A percentile compares a stretch with the other conserved stretches of the same genome.
Evolutionary conservation across 192 early-diverging fungal species (phyloP).

Genomic region (Piromyces finnis): DNA sequence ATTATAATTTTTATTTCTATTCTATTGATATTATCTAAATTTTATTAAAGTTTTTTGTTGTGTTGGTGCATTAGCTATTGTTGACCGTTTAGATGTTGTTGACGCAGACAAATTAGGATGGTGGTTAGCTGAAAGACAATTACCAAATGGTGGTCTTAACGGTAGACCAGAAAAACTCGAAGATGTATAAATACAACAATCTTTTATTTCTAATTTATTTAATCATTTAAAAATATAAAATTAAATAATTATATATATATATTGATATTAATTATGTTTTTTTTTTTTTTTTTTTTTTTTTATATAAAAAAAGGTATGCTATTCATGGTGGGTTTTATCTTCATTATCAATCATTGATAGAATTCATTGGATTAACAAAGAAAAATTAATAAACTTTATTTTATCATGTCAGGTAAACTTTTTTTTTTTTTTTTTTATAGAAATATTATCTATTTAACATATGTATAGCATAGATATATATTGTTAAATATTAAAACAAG

Average conservation of each 20-base stretch:
- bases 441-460: too few relatives aligned
- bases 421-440: too few relatives aligned
- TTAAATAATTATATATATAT: too few relatives aligned
- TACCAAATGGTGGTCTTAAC: slow-evolving; percentile 81
- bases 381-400: slow-evolving; percentile 61
- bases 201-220: too few relatives aligned
- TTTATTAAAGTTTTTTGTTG: slow-evolving; percentile 59
- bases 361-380: slow-evolving; percentile 68
- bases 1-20: neutral
- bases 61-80: slow-evolving; percentile 72
- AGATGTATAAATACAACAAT: too few relatives aligned
- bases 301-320: slow-evolving; percentile 47
- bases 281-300: too few relatives aligned
- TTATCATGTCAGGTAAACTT: slow-evolving; percentile 50
- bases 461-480: neutral
- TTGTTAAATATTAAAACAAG: neutral
- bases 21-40: neutral
- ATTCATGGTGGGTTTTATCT: slow-evolving; percentile 97
- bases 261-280: too few relatives aligned
- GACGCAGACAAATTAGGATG: slow-evolving; percentile 67
- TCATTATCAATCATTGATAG: slow-evolving; percentile 62
- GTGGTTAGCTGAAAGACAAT: slow-evolving; percentile 90
- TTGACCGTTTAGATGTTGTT: slow-evolving; percentile 53
- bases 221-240: too few relatives aligned
- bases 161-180: slow-evolving; percentile 91